phyloP scores from a whole-genome alignment of 768 basidiomycete genomes.

The Russula abietina region DNA sequence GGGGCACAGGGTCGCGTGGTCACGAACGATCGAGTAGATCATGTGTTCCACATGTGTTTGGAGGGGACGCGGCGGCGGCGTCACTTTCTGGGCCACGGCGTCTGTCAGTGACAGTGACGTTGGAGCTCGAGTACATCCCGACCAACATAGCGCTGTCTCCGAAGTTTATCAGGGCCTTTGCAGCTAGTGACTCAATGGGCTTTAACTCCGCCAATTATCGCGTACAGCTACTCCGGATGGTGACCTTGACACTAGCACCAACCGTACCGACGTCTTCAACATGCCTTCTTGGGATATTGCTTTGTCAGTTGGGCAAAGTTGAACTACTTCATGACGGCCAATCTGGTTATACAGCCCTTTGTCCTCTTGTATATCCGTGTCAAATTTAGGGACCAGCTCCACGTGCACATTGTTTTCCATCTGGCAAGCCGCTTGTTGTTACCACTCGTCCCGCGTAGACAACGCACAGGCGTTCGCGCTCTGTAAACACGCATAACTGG shows the following conservation, averaged over 20 bases:
- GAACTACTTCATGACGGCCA: background rate
- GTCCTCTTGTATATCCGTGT: background rate
- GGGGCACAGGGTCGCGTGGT: background rate
- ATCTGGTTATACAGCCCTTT: background rate
- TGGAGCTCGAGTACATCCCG: no score
- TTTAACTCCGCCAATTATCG: background rate
- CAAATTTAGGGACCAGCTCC: background rate
- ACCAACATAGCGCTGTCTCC: no score
- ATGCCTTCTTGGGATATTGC: constrained; percentile 17
- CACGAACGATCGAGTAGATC: constrained; percentile 4
- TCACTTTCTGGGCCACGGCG: no score
- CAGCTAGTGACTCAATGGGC: background rate
- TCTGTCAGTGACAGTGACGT: no score
- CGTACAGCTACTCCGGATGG: background rate
- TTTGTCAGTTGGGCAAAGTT: background rate
- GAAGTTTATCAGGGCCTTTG: background rate
- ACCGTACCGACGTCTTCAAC: background rate
- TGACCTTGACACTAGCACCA: background rate
- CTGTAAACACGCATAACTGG: background rate
- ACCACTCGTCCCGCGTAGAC: background rate
- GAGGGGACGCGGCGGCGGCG: no score
- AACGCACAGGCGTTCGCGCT: background rate
- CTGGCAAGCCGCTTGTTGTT: constrained; percentile 18
- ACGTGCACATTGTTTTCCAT: constrained; percentile 19
- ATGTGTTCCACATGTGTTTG: background rate